Evolutionary conservation across 2,329 filamentous ascomycete species (phyloP).

Genomic region (Xylariales sp.): DNA sequence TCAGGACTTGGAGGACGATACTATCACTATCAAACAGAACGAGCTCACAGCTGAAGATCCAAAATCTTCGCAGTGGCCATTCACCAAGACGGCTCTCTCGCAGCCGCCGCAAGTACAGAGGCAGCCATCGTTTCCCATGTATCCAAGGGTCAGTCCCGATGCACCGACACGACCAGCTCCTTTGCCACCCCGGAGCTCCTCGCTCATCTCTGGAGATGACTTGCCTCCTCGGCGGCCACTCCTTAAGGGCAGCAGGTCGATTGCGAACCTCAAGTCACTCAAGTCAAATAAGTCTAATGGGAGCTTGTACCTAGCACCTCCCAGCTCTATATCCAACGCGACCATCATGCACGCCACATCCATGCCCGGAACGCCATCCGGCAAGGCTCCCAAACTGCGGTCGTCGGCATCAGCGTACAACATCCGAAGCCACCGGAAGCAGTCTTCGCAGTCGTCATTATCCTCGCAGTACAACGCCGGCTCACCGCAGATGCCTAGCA

Average conservation of each 20-base stretch:
- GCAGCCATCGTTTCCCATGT: slow-evolving; percentile 32
- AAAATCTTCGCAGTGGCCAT: slow-evolving; percentile 7
- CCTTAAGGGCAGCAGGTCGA: slow-evolving; percentile 19
- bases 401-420: slow-evolving; percentile 19
- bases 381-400: slow-evolving; percentile 14
- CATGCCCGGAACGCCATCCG: slow-evolving; percentile 18
- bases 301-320: slow-evolving; percentile 10
- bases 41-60: slow-evolving; percentile 8
- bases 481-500: slow-evolving; percentile 11
- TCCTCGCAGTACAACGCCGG: slow-evolving; percentile 10
- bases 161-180: slow-evolving; percentile 11
- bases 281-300: slow-evolving; percentile 14
- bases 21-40: slow-evolving; percentile 16
- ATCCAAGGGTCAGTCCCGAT: slow-evolving; percentile 31
- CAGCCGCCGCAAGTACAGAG: slow-evolving; percentile 12
- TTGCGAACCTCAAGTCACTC: slow-evolving; percentile 11
- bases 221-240: slow-evolving; percentile 5
- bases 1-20: slow-evolving; percentile 16
- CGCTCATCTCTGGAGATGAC: slow-evolving; percentile 14
- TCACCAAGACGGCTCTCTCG: slow-evolving; percentile 7
- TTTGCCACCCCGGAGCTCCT: slow-evolving; percentile 29
- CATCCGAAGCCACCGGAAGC: not conserved
- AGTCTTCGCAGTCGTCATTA: slow-evolving; percentile 1
- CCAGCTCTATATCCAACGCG: slow-evolving; percentile 1
- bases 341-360: slow-evolving; percentile 10